A percentile compares a stretch with the other conserved stretches of the same genome.
These are phyloP conservation scores for Elaphomyces granulatus DNA, from an alignment of 495 filamentous ascomycete genomes.

Conservation along the genomic window DNA sequence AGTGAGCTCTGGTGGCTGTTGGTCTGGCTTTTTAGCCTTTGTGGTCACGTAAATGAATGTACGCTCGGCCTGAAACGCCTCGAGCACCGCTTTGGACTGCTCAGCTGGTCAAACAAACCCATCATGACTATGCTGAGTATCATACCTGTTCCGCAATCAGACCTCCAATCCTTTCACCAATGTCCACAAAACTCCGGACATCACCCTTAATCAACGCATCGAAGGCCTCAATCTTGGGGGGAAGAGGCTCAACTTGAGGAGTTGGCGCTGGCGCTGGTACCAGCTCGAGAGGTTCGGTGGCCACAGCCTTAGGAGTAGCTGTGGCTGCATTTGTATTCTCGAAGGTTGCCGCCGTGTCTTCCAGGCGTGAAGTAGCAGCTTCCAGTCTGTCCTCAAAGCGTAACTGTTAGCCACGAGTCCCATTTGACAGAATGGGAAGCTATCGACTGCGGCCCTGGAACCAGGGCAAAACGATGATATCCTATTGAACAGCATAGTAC, in stretches of 20 bases:
- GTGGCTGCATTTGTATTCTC: constrained; percentile 40
- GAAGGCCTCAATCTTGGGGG: constrained; percentile 69
- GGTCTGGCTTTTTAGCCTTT: constrained; percentile 82
- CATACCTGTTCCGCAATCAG: constrained; percentile 67
- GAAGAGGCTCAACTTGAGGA: constrained; percentile 45
- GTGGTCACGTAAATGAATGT: constrained; percentile 78
- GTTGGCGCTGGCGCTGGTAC: constrained; percentile 30
- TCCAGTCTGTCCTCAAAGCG: constrained; percentile 54
- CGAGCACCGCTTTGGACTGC: constrained; percentile 44
- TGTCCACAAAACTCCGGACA: constrained; percentile 61
- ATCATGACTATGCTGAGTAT: neutral
- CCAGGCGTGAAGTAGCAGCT: constrained; percentile 88
- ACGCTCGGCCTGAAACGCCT: constrained; percentile 68
- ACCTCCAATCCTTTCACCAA: constrained; percentile 63
- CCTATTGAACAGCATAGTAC: too few species aligned
- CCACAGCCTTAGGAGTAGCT: constrained; percentile 24
- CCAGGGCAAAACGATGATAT: too few species aligned
- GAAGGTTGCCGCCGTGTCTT: constrained; percentile 79
- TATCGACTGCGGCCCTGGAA: too few species aligned
- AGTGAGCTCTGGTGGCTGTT: constrained; percentile 53
- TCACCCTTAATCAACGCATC: constrained; percentile 63
- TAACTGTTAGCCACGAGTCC: constrained; percentile 21
- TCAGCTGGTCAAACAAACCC: neutral
- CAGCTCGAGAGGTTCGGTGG: constrained; percentile 18
- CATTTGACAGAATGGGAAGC: too few species aligned